These are phyloP conservation scores for Ettlia oleoabundans DNA, from an alignment of 139 green algal genomes.

Conservation along the genomic window DNA sequence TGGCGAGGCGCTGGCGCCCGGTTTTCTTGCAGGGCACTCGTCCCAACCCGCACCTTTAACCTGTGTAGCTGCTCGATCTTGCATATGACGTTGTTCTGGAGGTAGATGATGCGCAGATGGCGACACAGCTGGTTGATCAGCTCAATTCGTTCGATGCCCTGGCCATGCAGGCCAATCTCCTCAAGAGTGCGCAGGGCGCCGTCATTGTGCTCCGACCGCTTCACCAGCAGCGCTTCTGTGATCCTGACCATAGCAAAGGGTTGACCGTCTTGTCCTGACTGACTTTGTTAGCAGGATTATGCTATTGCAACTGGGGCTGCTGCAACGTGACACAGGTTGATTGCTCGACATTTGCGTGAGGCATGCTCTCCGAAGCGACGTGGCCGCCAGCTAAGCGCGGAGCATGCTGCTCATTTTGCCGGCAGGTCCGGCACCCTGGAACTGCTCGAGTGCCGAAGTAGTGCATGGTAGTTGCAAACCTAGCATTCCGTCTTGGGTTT, in stretches of 20 bases:
- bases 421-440: too few species aligned
- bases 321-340: too few species aligned
- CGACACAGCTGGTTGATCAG: slow-evolving; percentile 78
- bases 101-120: slow-evolving; percentile 86
- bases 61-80: slow-evolving; percentile 90
- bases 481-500: too few species aligned
- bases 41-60: slow-evolving; percentile 74
- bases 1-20: not conserved
- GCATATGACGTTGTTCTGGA: slow-evolving; percentile 93
- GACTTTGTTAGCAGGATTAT: too few species aligned
- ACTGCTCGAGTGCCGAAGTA: too few species aligned
- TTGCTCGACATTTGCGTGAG: too few species aligned
- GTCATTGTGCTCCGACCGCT: slow-evolving; percentile 91
- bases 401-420: too few species aligned
- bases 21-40: not conserved
- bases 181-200: slow-evolving; percentile 83
- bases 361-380: too few species aligned
- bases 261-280: not conserved
- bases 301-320: too few species aligned
- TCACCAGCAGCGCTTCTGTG: slow-evolving; percentile 62
- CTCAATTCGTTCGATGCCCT: slow-evolving; percentile 91
- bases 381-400: too few species aligned
- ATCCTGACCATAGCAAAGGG: slow-evolving; percentile 66
- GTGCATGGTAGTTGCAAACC: too few species aligned
- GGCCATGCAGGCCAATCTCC: slow-evolving; percentile 90